phyloP scores from a whole-genome alignment of 306 rosid genomes.

The Morella rubra region DNA sequence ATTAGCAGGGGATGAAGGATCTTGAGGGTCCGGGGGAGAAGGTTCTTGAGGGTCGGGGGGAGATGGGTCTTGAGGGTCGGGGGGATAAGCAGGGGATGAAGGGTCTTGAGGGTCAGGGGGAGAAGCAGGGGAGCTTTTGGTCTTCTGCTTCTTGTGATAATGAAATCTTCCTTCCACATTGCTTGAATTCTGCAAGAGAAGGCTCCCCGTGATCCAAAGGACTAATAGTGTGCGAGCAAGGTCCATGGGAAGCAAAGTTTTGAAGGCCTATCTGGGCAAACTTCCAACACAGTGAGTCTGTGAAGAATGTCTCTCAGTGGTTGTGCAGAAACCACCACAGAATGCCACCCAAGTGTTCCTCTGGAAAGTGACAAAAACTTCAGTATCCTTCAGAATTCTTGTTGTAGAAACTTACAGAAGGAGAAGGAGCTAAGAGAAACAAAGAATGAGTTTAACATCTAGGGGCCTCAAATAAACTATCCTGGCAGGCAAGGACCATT shows the following conservation, averaged over 20 bases:
- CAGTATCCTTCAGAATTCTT: constrained; percentile 19
- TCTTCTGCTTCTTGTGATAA: constrained; percentile 52
- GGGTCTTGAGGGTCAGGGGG: constrained; percentile 31
- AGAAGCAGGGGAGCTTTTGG: constrained; percentile 26
- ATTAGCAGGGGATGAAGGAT: constrained; percentile 39
- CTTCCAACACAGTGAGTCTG: background rate
- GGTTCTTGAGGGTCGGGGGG: constrained; percentile 43
- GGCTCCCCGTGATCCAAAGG: constrained; percentile 30
- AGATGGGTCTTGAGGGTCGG: constrained; percentile 56
- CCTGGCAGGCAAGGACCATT: constrained; percentile 28
- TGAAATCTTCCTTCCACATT: constrained; percentile 80
- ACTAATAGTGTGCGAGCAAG: constrained; percentile 23
- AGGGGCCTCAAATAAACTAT: constrained; percentile 28
- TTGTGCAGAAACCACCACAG: constrained; percentile 13
- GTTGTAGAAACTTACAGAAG: constrained; percentile 10
- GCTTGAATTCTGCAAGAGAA: constrained; percentile 31
- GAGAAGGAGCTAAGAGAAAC: constrained; percentile 4
- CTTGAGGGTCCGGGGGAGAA: constrained; percentile 23
- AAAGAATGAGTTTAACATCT: constrained; percentile 18
- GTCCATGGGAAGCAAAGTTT: constrained; percentile 38
- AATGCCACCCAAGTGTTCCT: constrained; percentile 23
- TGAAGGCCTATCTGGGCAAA: background rate
- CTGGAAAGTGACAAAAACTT: constrained; percentile 24
- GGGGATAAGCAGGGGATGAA: constrained; percentile 50
- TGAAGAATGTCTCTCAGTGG: constrained; percentile 31